These are phyloP conservation scores for Porodaedalea pini DNA, from an alignment of 1,284 basidiomycete genomes.

Conservation along the genomic window DNA sequence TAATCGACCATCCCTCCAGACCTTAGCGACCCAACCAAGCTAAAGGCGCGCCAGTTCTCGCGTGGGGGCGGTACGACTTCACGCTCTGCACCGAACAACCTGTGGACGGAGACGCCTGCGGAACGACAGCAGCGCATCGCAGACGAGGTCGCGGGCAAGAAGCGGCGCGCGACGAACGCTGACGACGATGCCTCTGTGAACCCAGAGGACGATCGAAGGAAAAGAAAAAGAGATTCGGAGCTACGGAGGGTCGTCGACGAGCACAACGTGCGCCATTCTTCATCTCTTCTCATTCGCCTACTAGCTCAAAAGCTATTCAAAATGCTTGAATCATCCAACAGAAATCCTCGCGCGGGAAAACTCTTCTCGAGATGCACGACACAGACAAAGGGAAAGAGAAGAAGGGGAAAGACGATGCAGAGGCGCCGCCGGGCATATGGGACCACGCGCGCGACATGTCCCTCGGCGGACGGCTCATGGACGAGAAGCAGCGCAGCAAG, in stretches of 20 bases:
- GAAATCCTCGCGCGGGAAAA: constrained; percentile 61
- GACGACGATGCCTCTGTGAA: constrained; percentile 33
- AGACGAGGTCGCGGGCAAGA: constrained; percentile 84
- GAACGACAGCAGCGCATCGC: constrained; percentile 80
- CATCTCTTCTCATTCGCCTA: constrained; percentile 9
- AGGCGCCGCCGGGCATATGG: constrained; percentile 71
- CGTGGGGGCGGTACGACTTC: constrained; percentile 48
- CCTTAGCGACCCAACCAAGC: constrained; percentile 63
- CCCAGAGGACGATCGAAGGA: constrained; percentile 42
- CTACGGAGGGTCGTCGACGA: constrained; percentile 70
- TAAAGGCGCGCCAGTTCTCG: constrained; percentile 76
- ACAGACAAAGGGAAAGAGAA: constrained; percentile 33
- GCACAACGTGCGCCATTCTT: constrained; percentile 62
- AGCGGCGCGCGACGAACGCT: constrained; percentile 62
- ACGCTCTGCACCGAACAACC: constrained; percentile 49
- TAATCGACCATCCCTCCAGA: constrained; percentile 30
- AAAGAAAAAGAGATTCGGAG: constrained; percentile 59
- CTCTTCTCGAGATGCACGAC: constrained; percentile 69
- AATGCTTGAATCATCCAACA: too few relatives aligned
- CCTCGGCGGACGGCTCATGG: constrained; percentile 79
- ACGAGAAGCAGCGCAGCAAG: constrained; percentile 72
- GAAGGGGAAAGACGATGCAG: constrained; percentile 40
- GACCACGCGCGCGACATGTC: constrained; percentile 87
- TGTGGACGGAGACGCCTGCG: constrained; percentile 93
- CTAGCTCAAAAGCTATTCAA: neutral